Conservation (phyloP, 495 filamentous ascomycete genomes). For the Parachaetomium inaequale region DNA sequence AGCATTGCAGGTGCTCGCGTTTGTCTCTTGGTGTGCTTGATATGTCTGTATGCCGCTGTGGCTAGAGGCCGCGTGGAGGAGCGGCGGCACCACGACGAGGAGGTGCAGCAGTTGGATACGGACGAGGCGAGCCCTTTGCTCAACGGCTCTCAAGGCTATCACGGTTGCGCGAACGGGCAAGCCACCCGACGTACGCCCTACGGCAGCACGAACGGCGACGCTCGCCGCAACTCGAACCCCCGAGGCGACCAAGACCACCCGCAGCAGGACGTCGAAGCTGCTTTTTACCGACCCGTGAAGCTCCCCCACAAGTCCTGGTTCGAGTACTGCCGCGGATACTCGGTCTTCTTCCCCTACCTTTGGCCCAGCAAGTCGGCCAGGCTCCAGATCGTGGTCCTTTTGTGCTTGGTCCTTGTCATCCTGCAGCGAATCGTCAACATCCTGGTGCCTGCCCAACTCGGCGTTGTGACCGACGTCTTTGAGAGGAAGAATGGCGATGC, state of each 20-base stretch:
- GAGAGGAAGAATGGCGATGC: constrained; percentile 26
- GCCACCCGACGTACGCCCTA: constrained; percentile 25
- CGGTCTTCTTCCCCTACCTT: constrained; percentile 87
- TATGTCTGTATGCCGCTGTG: constrained; percentile 42
- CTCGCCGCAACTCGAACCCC: constrained; percentile 28
- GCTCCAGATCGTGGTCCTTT: constrained; percentile 68
- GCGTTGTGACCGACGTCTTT: constrained; percentile 67
- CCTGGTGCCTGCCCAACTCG: constrained; percentile 72
- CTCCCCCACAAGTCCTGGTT: constrained; percentile 42
- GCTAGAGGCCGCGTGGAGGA: constrained; percentile 32
- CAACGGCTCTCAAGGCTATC: constrained; percentile 32
- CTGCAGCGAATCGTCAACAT: constrained; percentile 77
- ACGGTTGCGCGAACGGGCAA: constrained; percentile 31
- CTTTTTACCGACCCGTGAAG: constrained; percentile 52
- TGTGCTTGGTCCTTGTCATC: constrained; percentile 74
- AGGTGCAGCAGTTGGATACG: constrained; percentile 42
- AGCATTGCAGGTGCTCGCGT: constrained; percentile 43
- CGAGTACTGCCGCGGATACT: constrained; percentile 85
- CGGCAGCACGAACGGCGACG: constrained; percentile 26
- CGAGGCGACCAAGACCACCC: constrained; percentile 28
- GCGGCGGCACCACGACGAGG: constrained; percentile 39
- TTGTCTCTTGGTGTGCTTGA: constrained; percentile 34
- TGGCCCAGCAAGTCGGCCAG: constrained; percentile 76
- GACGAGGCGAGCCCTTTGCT: constrained; percentile 52
- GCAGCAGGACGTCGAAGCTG: constrained; percentile 45